phyloP scores from a whole-genome alignment of 2,329 filamentous ascomycete species.

The Talaromyces atroroseus region DNA sequence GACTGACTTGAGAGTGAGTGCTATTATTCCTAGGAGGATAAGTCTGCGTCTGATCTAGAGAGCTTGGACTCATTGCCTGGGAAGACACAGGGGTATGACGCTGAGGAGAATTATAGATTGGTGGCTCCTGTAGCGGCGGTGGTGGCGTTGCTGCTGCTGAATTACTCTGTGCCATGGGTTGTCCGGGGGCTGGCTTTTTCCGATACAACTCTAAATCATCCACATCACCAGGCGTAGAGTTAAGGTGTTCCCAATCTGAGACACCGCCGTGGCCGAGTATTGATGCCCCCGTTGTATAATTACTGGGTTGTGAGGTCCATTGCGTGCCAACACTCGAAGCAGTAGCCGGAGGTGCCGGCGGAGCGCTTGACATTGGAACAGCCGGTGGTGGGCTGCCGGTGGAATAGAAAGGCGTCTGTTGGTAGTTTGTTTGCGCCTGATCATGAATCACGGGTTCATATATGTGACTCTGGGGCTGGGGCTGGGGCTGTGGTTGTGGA shows the following conservation, averaged over 20 bases:
- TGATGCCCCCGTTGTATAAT: slow-evolving; percentile 20
- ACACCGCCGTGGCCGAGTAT: slow-evolving; percentile 39
- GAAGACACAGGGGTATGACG: slow-evolving; percentile 1
- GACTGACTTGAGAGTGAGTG: slow-evolving; percentile 22
- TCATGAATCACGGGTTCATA: slow-evolving; percentile 1
- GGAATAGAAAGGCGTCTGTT: slow-evolving; percentile 1
- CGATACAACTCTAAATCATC: slow-evolving; percentile 25
- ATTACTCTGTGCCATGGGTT: not conserved
- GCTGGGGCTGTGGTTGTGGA: slow-evolving; percentile 13
- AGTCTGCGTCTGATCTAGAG: not conserved
- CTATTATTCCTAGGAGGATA: slow-evolving; percentile 23
- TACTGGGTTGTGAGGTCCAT: not conserved
- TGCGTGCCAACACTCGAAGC: not conserved
- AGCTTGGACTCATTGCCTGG: not conserved
- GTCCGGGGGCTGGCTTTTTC: not conserved
- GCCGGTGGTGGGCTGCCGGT: not conserved
- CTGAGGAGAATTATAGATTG: not conserved
- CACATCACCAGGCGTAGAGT: slow-evolving; percentile 29
- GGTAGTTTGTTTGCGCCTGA: slow-evolving; percentile 8
- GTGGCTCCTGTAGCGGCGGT: not conserved
- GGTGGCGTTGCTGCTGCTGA: not conserved
- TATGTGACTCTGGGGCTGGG: not conserved
- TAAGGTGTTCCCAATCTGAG: slow-evolving; percentile 46
- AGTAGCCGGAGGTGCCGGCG: not conserved
- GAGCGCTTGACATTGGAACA: not conserved